Evolutionary conservation across 2,329 filamentous ascomycete genomes (phyloP).

Genomic region (Akanthomyces muscarius): DNA sequence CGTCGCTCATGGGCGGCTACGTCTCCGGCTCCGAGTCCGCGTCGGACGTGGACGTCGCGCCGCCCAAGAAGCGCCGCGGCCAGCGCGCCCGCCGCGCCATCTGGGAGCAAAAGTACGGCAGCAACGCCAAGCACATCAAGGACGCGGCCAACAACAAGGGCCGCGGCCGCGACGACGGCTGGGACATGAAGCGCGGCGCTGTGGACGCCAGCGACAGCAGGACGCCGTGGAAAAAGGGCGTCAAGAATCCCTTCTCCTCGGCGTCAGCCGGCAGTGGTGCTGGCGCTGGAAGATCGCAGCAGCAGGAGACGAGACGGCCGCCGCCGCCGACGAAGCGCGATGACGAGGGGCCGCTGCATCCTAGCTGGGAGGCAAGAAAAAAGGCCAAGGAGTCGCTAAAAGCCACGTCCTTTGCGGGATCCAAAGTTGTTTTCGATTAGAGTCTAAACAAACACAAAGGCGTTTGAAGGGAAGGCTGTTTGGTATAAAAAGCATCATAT

Average conservation of each 20-base stretch:
- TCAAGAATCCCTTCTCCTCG: conserved; percentile 34
- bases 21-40: conserved; percentile 70
- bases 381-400: conserved; percentile 55
- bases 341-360: conserved; percentile 55
- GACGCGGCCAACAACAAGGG: conserved; percentile 31
- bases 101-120: conserved; percentile 75
- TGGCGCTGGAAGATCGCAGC: conserved; percentile 11
- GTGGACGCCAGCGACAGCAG: conserved; percentile 39
- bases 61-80: conserved; percentile 68
- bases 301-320: conserved; percentile 20
- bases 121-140: conserved; percentile 63
- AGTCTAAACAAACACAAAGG: neutral
- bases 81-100: conserved; percentile 75
- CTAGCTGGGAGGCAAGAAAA: conserved; percentile 62
- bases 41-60: conserved; percentile 62
- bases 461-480: neutral
- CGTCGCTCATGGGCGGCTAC: conserved; percentile 75
- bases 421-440: conserved; percentile 57
- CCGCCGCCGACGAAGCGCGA: conserved; percentile 38
- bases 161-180: conserved; percentile 45
- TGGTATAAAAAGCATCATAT: neutral
- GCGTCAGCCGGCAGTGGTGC: conserved; percentile 20
- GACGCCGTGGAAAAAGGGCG: conserved; percentile 53
- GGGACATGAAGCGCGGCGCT: conserved; percentile 55
- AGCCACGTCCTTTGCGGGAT: conserved; percentile 50